Base-by-base conservation (phyloP, 2,329 filamentous ascomycete species). In the Blastomyces silverae region DNA sequence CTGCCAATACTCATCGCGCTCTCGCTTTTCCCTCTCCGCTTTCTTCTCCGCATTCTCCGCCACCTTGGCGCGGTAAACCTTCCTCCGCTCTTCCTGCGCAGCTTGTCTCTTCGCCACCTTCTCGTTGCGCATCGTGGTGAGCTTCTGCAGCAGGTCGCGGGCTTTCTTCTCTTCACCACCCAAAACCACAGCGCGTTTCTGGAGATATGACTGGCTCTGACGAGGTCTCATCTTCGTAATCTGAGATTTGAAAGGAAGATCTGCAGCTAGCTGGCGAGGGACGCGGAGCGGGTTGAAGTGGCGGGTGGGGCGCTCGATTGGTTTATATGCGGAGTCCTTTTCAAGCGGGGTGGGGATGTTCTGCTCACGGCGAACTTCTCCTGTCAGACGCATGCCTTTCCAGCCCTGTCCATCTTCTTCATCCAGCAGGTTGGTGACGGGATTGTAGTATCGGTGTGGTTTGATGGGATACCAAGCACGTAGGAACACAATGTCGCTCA, bases 391-490 rank as follows among this genome's bases (percentile, higher is more conserved):
- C 94, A 99, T 99, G 64, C 88, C 87, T 73, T 89, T 85, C 94
- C 94, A 97, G 10, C 71, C 68, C 3, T 64, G 66, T 17, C 72
- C 74, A 20, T 75, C 74, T 17, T 79, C 74, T 4, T 77, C 71
- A 67, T 90, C 91, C 66, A 97, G 84, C 50, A 97, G 85, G 78
- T 99, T 96, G 66, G 91, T 94, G 64, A 95, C 92, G 0, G 92
- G 90, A 78, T 97, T 97, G 82, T 97, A 97, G 84, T 96, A 99
- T 65, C 92, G 88, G 77, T 92, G 92, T 1, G 94, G 94, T 73
- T 92, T 92, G 77, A 99, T 88, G 11, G 94, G 91, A 78, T 95
- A 97, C 95, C 95, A 99, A 1, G 94, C 93, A 60, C 94, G 86
- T 50, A 99, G 80, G 82, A 99, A 97, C 67, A 97, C 90, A 70